These are phyloP conservation scores for Clitoria ternatea DNA, from an alignment of 306 rosid species.

Conservation along the genomic window DNA sequence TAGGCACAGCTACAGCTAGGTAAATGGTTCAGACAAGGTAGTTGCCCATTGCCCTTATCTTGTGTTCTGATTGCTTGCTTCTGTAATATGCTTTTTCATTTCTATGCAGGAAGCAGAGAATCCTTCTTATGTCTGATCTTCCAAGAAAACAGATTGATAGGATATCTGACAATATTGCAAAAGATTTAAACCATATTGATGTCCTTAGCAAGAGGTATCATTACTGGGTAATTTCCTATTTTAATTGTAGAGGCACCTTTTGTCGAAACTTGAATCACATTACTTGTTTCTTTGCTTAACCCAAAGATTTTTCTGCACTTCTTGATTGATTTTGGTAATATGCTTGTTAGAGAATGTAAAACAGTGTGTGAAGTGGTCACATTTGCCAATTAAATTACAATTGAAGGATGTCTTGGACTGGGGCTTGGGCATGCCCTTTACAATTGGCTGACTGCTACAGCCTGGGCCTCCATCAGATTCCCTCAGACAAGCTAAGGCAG, in stretches of 20 bases:
- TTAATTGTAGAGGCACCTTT: slow-evolving; percentile 7
- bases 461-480: too few relatives aligned
- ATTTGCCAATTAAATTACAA: not conserved
- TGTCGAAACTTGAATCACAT: not conserved
- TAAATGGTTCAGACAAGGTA: slow-evolving; percentile 39
- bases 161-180: slow-evolving; percentile 65
- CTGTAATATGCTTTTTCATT: slow-evolving; percentile 23
- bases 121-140: slow-evolving; percentile 94
- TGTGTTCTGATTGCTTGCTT: slow-evolving; percentile 31
- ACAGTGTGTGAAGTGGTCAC: not conserved
- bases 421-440: too few relatives aligned
- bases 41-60: slow-evolving; percentile 22
- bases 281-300: not conserved
- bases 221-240: slow-evolving; percentile 30
- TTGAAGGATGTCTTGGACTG: not conserved
- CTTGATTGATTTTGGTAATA: slow-evolving; percentile 10
- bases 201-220: slow-evolving; percentile 85
- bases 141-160: slow-evolving; percentile 94
- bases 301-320: not conserved
- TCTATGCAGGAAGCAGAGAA: slow-evolving; percentile 77
- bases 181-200: slow-evolving; percentile 82
- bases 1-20: slow-evolving; percentile 97
- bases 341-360: not conserved
- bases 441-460: too few relatives aligned
- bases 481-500: not conserved